phyloP scores from a whole-genome alignment of 768 basidiomycete species.

The Naganishia kalamii region DNA sequence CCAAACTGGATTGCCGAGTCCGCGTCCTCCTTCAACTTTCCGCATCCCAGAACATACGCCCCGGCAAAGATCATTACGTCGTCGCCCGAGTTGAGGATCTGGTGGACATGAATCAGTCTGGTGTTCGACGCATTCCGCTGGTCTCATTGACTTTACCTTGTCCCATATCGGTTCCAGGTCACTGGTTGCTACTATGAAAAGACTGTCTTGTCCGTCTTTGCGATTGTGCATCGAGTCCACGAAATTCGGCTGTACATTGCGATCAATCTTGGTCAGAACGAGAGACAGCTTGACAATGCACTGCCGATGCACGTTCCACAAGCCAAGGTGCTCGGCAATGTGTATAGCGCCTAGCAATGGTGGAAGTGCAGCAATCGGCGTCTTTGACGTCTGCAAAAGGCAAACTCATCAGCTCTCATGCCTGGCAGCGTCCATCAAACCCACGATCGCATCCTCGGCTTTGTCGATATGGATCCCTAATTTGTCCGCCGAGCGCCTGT shows the following conservation, averaged over 20 bases:
- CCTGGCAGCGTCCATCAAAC: neutral
- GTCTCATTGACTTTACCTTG: slow-evolving; percentile 15
- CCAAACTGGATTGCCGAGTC: neutral
- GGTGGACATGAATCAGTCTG: neutral
- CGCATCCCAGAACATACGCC: slow-evolving; percentile 4
- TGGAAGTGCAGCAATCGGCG: slow-evolving; percentile 27
- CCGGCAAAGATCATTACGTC: slow-evolving; percentile 18
- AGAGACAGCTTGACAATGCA: slow-evolving; percentile 32
- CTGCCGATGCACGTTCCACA: slow-evolving; percentile 32
- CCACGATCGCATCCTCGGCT: slow-evolving; percentile 9
- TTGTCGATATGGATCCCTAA: neutral
- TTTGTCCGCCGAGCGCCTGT: slow-evolving; percentile 10
- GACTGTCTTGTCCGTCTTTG: neutral
- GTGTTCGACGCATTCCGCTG: neutral
- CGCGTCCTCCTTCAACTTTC: neutral
- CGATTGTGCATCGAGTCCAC: neutral
- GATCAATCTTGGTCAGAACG: slow-evolving; percentile 32
- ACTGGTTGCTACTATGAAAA: slow-evolving; percentile 27
- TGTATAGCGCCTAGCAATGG: slow-evolving; percentile 29
- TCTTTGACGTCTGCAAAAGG: neutral
- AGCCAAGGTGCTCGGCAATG: slow-evolving; percentile 26
- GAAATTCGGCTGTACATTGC: slow-evolving; percentile 13
- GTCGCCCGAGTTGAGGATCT: slow-evolving; percentile 19
- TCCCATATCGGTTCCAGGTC: slow-evolving; percentile 31
- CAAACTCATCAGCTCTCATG: neutral